phyloP scores from a whole-genome alignment of 1,284 basidiomycete genomes.

The Heterobasidion occidentale region DNA sequence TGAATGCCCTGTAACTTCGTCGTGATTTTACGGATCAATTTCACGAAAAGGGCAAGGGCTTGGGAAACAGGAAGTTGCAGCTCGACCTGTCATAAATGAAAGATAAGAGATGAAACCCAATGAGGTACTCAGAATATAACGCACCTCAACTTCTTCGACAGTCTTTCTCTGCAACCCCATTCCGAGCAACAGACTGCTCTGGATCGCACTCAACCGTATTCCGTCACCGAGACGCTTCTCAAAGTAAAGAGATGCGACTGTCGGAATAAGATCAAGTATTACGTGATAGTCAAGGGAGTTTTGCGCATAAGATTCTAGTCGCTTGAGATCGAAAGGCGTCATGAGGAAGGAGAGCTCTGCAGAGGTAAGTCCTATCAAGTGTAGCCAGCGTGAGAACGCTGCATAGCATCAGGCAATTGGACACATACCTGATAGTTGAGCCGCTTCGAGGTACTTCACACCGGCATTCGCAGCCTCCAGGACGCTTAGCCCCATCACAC shows the following conservation, averaged over 20 bases:
- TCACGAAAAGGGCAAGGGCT: conserved; percentile 86
- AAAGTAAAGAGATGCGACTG: conserved; percentile 79
- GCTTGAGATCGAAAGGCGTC: conserved; percentile 93
- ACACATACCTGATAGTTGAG: conserved; percentile 30
- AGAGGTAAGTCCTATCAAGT: conserved; percentile 40
- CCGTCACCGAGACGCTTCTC: conserved; percentile 61
- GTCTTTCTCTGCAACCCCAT: conserved; percentile 90
- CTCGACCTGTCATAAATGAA: conserved; percentile 43
- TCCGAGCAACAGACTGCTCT: conserved; percentile 83
- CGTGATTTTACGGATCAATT: conserved; percentile 82
- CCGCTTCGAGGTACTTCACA: conserved; percentile 42
- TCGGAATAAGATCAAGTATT: conserved; percentile 87
- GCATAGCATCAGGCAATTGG: background rate
- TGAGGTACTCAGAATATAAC: conserved; percentile 11
- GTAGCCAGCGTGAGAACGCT: background rate
- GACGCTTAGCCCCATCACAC: conserved; percentile 81
- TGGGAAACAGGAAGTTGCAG: conserved; percentile 83
- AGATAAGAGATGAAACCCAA: background rate
- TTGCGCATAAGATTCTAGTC: conserved; percentile 92
- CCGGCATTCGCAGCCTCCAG: conserved; percentile 79
- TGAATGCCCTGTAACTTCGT: conserved; percentile 78
- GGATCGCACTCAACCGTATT: conserved; percentile 72
- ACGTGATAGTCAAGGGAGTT: conserved; percentile 97
- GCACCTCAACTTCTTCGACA: conserved; percentile 83
- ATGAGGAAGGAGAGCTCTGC: conserved; percentile 70